These are phyloP conservation scores for Catharanthus roseus DNA, from an alignment of 257 asterid species.

Conservation along the genomic window DNA sequence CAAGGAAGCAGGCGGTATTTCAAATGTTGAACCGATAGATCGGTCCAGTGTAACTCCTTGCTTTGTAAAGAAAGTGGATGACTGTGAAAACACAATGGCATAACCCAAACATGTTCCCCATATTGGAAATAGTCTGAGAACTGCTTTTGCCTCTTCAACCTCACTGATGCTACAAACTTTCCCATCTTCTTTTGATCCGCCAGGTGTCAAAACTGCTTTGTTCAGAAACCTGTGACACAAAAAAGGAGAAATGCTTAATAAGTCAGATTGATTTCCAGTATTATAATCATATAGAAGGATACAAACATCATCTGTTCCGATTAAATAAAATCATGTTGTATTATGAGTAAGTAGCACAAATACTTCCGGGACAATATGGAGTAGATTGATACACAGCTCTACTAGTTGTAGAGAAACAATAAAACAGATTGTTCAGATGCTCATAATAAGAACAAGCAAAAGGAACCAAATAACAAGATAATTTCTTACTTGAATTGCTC, in stretches of 20 bases:
- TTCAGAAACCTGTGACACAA: conserved; percentile 21
- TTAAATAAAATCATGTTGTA: not conserved
- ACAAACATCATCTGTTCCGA: not conserved
- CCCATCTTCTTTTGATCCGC: conserved; percentile 16
- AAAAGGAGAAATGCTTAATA: not conserved
- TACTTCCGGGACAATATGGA: not conserved
- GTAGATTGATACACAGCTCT: not conserved
- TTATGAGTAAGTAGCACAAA: not conserved
- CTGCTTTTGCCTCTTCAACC: conserved; percentile 26
- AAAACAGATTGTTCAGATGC: not conserved
- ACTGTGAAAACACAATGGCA: conserved; percentile 24
- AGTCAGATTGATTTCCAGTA: not conserved
- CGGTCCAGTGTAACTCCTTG: conserved; percentile 29
- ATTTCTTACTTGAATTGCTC: conserved; percentile 24
- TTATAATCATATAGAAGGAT: not conserved
- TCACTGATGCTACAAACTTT: conserved; percentile 16
- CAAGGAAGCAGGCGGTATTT: conserved; percentile 15
- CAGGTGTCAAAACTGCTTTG: conserved; percentile 18
- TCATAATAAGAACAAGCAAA: not conserved
- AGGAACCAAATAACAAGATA: not conserved
- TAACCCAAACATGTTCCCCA: conserved; percentile 24
- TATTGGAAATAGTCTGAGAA: conserved; percentile 26
- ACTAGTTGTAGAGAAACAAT: not conserved
- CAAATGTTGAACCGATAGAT: conserved; percentile 17
- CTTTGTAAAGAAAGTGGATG: conserved; percentile 26